Conservation (phyloP, 1,284 basidiomycete species). For the Agaricales sp. region DNA sequence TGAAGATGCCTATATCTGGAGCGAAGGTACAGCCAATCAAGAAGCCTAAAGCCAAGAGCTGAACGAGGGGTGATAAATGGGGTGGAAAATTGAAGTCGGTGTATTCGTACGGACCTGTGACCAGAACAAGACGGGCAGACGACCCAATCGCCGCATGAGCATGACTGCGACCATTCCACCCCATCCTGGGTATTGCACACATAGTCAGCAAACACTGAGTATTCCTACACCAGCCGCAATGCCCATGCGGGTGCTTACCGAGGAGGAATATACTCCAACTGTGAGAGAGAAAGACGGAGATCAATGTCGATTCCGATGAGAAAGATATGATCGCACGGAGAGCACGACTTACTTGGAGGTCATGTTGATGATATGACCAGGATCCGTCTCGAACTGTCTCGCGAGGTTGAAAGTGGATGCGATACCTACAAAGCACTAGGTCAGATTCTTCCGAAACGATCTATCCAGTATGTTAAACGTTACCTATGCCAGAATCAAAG, state of each 20-base stretch:
- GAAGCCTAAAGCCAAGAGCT: constrained; percentile 39
- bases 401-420: constrained; percentile 52
- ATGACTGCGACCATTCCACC: constrained; percentile 51
- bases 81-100: constrained; percentile 1
- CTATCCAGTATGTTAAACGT: too few relatives aligned
- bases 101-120: constrained; percentile 31
- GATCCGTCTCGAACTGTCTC: constrained; percentile 43
- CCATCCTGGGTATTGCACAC: too few relatives aligned
- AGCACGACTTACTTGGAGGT: constrained; percentile 44
- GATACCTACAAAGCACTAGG: too few relatives aligned
- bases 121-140: constrained; percentile 56
- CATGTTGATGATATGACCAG: constrained; percentile 51
- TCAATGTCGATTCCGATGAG: too few relatives aligned
- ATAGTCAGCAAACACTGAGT: too few relatives aligned
- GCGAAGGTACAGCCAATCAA: constrained; percentile 44
- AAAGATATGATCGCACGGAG: too few relatives aligned
- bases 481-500: constrained; percentile 59
- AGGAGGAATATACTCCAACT: constrained; percentile 64
- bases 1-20: constrained; percentile 39
- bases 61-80: too few relatives aligned
- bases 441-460: too few relatives aligned
- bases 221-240: too few relatives aligned
- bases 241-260: too few relatives aligned
- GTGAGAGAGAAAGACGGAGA: too few relatives aligned
- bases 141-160: constrained; percentile 45